phyloP scores from a whole-genome alignment of 177 flowering plant species.

The Vitis hybrid region DNA sequence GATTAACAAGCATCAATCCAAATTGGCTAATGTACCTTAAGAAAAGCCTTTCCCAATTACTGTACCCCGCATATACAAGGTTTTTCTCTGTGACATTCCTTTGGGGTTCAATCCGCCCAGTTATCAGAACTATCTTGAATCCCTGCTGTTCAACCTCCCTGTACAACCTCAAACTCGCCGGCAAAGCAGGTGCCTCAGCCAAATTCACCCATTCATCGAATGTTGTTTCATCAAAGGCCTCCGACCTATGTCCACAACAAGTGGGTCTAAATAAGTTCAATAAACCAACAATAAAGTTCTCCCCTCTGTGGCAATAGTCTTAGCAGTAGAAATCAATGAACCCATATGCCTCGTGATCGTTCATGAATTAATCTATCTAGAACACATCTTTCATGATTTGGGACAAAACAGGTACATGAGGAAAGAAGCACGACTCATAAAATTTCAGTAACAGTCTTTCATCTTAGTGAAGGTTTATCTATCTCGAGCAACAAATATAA shows the following conservation, averaged over 20 bases:
- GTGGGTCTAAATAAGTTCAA: neutral
- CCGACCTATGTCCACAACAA: conserved; percentile 34
- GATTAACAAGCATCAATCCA: neutral
- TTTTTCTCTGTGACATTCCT: conserved; percentile 57
- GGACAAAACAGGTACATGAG: no score
- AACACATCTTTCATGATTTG: no score
- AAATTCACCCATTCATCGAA: conserved; percentile 66
- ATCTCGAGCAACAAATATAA: no score
- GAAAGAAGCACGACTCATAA: no score
- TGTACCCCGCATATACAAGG: conserved; percentile 60
- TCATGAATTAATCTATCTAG: no score
- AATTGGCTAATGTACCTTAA: conserved; percentile 45
- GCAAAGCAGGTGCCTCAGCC: conserved; percentile 75
- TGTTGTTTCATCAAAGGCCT: conserved; percentile 41
- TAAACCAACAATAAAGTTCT: neutral
- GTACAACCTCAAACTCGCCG: conserved; percentile 68
- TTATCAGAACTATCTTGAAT: conserved; percentile 60
- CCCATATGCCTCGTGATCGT: no score
- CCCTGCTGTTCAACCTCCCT: conserved; percentile 63
- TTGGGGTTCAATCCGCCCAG: conserved; percentile 72
- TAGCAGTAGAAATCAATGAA: no score
- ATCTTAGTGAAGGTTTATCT: no score
- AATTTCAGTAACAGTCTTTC: no score
- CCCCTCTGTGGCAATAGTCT: no score
- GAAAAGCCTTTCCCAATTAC: conserved; percentile 62